Percentiles rank a stretch among this genome's conserved stretches.
Evolutionary conservation across 208 protist genomes (phyloP).

Genomic region (Angomonas deanei): DNA sequence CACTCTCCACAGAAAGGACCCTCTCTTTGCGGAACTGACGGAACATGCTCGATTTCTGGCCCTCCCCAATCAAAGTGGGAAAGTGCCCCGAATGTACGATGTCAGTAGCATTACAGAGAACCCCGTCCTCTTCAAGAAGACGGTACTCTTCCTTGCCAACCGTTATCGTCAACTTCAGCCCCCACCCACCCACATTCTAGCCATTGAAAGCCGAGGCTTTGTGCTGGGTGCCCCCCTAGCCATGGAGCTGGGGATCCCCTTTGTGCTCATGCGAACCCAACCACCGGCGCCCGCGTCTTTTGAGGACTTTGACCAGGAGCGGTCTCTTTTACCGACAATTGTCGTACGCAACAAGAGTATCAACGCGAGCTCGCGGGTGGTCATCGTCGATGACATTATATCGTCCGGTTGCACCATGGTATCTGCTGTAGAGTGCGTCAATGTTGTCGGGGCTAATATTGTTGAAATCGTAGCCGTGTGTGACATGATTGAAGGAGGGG

Average conservation of each 20-base stretch:
- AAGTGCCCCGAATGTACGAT: slow-evolving; percentile 53
- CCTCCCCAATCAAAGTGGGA: background rate
- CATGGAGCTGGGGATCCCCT: slow-evolving; percentile 62
- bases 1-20: background rate
- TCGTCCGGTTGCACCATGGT: slow-evolving; percentile 62
- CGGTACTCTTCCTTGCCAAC: slow-evolving; percentile 56
- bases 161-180: slow-evolving; percentile 57
- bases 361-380: slow-evolving; percentile 40
- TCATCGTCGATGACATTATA: slow-evolving; percentile 90
- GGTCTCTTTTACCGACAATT: slow-evolving; percentile 21
- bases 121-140: slow-evolving; percentile 47
- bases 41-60: background rate
- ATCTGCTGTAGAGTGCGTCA: slow-evolving; percentile 58
- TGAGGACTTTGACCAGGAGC: slow-evolving; percentile 31
- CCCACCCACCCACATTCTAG: slow-evolving; percentile 70
- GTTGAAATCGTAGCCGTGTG: slow-evolving; percentile 71
- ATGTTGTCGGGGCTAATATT: slow-evolving; percentile 49
- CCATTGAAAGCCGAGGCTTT: slow-evolving; percentile 72
- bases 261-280: slow-evolving; percentile 56
- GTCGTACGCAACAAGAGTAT: slow-evolving; percentile 62
- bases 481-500: slow-evolving; percentile 51
- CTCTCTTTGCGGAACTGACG: background rate
- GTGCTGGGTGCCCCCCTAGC: slow-evolving; percentile 76
- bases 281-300: slow-evolving; percentile 27
- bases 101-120: slow-evolving; percentile 78